Conservation (phyloP, 2,329 filamentous ascomycete species). For the Monilinia aucupariae region DNA sequence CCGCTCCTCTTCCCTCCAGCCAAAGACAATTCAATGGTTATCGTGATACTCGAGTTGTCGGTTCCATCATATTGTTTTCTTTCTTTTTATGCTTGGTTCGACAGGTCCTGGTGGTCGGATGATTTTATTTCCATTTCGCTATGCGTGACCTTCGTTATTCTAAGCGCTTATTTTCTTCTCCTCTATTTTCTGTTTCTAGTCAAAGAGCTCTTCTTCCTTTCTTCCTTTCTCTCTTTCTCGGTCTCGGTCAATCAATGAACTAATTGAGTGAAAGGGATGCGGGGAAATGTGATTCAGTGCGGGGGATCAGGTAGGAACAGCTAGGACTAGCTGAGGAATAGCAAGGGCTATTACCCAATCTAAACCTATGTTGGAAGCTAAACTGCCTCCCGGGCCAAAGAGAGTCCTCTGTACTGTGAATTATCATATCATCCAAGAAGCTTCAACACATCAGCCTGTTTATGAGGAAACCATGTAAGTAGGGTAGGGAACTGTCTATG, state of each 20-base stretch:
- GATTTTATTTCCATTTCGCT: neutral
- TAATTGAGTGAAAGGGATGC: slow-evolving; percentile 1
- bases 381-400: neutral
- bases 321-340: neutral
- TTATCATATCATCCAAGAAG: neutral
- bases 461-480: neutral
- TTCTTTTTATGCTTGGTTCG: too few relatives aligned
- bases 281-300: slow-evolving; percentile 4
- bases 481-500: neutral
- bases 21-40: too few relatives aligned
- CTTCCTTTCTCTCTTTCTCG: neutral
- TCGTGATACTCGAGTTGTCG: neutral
- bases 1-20: too few relatives aligned
- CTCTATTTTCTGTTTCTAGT: too few relatives aligned
- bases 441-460: slow-evolving; percentile 10
- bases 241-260: neutral
- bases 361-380: neutral
- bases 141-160: too few relatives aligned
- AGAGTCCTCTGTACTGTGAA: neutral
- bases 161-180: neutral
- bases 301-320: neutral
- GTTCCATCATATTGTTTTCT: neutral
- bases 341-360: neutral
- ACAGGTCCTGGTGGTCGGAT: too few relatives aligned
- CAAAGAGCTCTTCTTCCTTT: too few relatives aligned